Evolutionary conservation across 257 asterid genomes (phyloP).

Genomic region (Solanum stenotomum): DNA sequence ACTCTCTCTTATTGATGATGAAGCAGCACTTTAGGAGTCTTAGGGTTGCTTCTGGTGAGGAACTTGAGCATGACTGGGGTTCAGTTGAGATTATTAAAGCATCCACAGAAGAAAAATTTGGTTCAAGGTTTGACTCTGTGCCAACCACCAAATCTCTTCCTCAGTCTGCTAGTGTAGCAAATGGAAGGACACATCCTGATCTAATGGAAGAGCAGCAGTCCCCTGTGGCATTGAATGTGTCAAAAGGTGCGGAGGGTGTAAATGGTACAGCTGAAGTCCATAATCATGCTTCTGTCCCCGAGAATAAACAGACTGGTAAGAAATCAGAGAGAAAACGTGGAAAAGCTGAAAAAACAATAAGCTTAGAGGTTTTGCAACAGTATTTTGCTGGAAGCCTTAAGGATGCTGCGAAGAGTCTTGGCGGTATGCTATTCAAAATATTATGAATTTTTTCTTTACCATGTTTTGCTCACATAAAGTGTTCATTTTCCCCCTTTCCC

Average conservation of each 20-base stretch:
- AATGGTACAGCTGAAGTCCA: conserved; percentile 27
- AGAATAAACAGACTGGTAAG: conserved; percentile 36
- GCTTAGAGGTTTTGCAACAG: conserved; percentile 85
- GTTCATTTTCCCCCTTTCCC: background rate
- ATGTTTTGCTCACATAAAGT: background rate
- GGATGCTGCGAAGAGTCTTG: conserved; percentile 93
- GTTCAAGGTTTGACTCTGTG: conserved; percentile 24
- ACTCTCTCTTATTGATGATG: conserved; percentile 61
- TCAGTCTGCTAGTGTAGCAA: conserved; percentile 21
- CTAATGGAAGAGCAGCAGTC: conserved; percentile 25
- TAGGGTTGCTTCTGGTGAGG: conserved; percentile 78
- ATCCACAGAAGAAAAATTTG: conserved; percentile 33
- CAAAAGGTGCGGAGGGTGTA: conserved; percentile 23
- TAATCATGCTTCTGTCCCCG: conserved; percentile 23
- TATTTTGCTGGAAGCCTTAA: conserved; percentile 85
- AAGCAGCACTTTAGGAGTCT: conserved; percentile 70
- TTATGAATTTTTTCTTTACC: background rate
- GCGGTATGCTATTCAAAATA: conserved; percentile 44
- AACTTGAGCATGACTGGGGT: conserved; percentile 59
- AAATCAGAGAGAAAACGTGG: conserved; percentile 78
- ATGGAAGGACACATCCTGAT: conserved; percentile 27
- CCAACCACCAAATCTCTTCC: conserved; percentile 30
- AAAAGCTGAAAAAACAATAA: conserved; percentile 84
- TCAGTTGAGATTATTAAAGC: conserved; percentile 58
- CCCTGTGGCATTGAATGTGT: conserved; percentile 18